phyloP scores from a whole-genome alignment of 805 yeast genomes.

The Cyberlindnera maclurae region DNA sequence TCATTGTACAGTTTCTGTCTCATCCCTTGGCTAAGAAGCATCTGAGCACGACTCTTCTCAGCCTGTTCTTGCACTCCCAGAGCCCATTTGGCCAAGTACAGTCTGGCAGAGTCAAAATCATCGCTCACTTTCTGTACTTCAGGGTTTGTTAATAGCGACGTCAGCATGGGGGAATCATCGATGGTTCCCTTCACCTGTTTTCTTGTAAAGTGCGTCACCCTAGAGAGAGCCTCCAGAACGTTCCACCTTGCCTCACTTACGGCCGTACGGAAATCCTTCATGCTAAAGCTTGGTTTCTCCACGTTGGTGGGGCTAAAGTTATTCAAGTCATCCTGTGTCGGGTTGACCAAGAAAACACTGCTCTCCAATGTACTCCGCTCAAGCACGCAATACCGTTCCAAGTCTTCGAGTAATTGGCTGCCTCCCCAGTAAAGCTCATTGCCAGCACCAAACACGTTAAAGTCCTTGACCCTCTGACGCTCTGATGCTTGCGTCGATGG shows the following conservation, averaged over 20 bases:
- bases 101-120: slow-evolving; percentile 89
- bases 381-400: slow-evolving; percentile 50
- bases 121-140: slow-evolving; percentile 77
- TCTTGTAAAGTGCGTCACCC: slow-evolving; percentile 50
- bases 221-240: slow-evolving; percentile 76
- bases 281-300: slow-evolving; percentile 3
- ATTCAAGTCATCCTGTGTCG: slow-evolving; percentile 44
- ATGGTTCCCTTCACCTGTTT: slow-evolving; percentile 57
- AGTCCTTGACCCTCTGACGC: slow-evolving; percentile 49
- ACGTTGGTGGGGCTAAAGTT: slow-evolving; percentile 26
- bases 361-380: slow-evolving; percentile 68
- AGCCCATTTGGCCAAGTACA: slow-evolving; percentile 95
- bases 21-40: slow-evolving; percentile 54
- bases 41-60: slow-evolving; percentile 43
- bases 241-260: slow-evolving; percentile 78
- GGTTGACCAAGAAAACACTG: slow-evolving; percentile 70
- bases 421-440: slow-evolving; percentile 87
- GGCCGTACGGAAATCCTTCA: slow-evolving; percentile 35
- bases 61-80: slow-evolving; percentile 90
- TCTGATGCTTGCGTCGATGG: slow-evolving; percentile 65
- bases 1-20: slow-evolving; percentile 49
- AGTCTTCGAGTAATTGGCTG: slow-evolving; percentile 53
- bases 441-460: slow-evolving; percentile 63
- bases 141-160: slow-evolving; percentile 39
- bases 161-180: slow-evolving; percentile 52